Conservation (phyloP, 306 rosid species). For the Trichosanthes truncata region DNA sequence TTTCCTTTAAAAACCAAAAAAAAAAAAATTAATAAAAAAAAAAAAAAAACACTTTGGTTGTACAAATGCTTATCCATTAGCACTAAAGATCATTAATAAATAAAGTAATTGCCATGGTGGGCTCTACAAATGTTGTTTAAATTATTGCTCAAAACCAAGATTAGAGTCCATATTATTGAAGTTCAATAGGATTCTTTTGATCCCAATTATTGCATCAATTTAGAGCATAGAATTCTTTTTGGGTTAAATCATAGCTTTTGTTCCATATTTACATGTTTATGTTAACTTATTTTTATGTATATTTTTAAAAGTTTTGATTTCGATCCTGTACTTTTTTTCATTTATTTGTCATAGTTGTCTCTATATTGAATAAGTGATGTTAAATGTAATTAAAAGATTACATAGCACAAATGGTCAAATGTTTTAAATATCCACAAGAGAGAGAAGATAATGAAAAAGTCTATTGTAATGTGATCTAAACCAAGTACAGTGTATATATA, state of each 20-base stretch:
- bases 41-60: background rate
- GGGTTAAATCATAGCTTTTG: background rate
- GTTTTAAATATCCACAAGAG: too few species aligned
- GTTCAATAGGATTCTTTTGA: background rate
- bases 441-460: too few species aligned
- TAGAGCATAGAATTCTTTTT: background rate
- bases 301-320: background rate
- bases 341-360: background rate
- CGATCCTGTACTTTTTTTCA: background rate
- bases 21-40: too few species aligned
- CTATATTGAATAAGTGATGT: background rate
- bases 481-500: too few species aligned
- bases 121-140: background rate
- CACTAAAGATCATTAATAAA: constrained; percentile 9
- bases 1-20: background rate
- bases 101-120: background rate
- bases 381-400: background rate
- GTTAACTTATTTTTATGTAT: background rate
- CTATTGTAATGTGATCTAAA: too few species aligned
- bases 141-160: background rate
- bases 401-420: too few species aligned
- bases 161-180: background rate
- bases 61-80: constrained; percentile 24
- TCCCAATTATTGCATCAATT: background rate
- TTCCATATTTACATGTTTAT: background rate